Percentiles rank a stretch among this genome's conserved stretches.
Evolutionary conservation across 441 rosid genomes (phyloP).

Genomic region (Pelargonium australe): DNA sequence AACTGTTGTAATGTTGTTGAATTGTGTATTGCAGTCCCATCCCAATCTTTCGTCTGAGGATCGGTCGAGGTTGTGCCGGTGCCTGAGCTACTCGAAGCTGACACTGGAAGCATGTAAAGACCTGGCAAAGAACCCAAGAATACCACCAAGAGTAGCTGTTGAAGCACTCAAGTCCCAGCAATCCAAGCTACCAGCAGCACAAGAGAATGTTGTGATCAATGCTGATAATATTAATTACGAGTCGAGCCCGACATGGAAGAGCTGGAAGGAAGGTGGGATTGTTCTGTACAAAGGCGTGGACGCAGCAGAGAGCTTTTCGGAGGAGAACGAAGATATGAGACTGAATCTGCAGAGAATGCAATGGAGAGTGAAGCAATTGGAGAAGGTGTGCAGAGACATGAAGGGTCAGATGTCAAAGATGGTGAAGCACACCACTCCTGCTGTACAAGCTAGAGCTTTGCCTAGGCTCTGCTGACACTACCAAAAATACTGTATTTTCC

Average conservation of each 20-base stretch:
- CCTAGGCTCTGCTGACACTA: conserved; percentile 22
- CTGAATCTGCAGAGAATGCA: conserved; percentile 39
- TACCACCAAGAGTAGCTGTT: conserved; percentile 58
- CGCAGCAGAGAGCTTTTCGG: conserved; percentile 20
- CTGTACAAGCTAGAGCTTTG: conserved; percentile 9
- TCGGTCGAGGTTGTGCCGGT: conserved; percentile 52
- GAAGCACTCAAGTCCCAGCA: conserved; percentile 60
- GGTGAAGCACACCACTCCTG: conserved; percentile 15
- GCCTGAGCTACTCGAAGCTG: conserved; percentile 60
- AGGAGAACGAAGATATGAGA: conserved; percentile 30
- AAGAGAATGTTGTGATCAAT: not conserved
- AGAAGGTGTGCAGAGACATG: conserved; percentile 45
- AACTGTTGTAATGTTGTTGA: not conserved
- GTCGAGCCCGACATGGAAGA: not conserved
- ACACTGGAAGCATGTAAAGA: conserved; percentile 63
- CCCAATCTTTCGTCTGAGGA: conserved; percentile 47
- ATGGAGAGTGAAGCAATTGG: conserved; percentile 45
- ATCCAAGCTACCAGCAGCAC: conserved; percentile 17
- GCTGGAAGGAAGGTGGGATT: conserved; percentile 10
- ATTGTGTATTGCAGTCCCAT: conserved; percentile 48
- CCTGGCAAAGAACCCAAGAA: conserved; percentile 67
- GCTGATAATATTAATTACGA: conserved; percentile 6
- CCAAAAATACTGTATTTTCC: too few species aligned
- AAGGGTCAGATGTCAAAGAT: conserved; percentile 48
- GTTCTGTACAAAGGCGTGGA: conserved; percentile 11